Evolutionary conservation across 139 green algal species (phyloP).

Genomic region (Asterochloris sp.): DNA sequence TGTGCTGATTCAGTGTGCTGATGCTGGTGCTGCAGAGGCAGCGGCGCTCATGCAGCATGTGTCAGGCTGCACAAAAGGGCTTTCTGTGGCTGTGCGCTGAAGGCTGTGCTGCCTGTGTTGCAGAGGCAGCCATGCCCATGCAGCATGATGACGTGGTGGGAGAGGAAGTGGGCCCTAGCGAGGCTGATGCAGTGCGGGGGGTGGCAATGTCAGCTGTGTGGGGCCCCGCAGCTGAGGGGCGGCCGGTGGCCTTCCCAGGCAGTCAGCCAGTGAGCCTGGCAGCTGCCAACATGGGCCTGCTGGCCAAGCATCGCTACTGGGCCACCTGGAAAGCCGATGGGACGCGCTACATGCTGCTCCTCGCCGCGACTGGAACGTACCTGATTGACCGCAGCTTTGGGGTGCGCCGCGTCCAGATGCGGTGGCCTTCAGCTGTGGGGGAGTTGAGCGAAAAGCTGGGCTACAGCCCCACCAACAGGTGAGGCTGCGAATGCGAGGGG

Average conservation of each 20-base stretch:
- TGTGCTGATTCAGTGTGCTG: too few relatives aligned
- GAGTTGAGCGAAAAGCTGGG: not conserved
- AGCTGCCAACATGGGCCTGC: conserved; percentile 57
- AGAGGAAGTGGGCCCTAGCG: conserved; percentile 61
- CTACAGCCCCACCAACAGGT: not conserved
- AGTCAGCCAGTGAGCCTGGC: conserved; percentile 92
- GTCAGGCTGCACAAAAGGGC: too few relatives aligned
- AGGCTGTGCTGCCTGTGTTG: not conserved
- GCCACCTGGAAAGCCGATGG: conserved; percentile 90
- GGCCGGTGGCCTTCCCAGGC: conserved; percentile 67
- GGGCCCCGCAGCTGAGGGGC: not conserved
- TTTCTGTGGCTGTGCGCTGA: too few relatives aligned
- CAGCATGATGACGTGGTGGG: conserved; percentile 85
- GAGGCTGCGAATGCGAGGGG: too few relatives aligned
- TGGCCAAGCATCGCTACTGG: conserved; percentile 46
- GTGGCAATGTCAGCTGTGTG: conserved; percentile 25
- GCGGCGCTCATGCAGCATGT: too few relatives aligned
- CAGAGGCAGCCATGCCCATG: conserved; percentile 30
- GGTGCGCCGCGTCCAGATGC: conserved; percentile 64
- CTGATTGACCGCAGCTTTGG: conserved; percentile 84
- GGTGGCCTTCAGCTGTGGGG: conserved; percentile 5
- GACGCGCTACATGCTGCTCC: conserved; percentile 92
- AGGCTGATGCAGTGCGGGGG: conserved; percentile 43
- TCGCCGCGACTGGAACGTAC: conserved; percentile 76
- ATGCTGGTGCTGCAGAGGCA: too few relatives aligned